phyloP scores from a whole-genome alignment of 768 basidiomycete genomes.

The Boletellus ananas region DNA sequence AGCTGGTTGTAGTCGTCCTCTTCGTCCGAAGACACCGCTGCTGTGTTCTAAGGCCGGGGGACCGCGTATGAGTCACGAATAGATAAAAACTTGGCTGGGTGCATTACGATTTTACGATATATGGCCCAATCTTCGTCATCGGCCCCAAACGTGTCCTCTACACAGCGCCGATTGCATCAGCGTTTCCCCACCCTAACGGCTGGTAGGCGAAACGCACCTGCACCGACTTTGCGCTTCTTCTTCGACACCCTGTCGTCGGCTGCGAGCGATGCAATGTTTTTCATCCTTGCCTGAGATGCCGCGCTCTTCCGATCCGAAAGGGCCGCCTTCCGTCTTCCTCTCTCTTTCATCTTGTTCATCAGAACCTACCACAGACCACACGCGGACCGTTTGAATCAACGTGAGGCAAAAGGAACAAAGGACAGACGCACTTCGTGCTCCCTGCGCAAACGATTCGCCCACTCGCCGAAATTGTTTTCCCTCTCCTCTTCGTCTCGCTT shows the following conservation, averaged over 20 bases:
- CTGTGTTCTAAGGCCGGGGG: slow-evolving; percentile 50
- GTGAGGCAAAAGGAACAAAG: neutral
- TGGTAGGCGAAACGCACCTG: slow-evolving; percentile 48
- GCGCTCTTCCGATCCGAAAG: slow-evolving; percentile 90
- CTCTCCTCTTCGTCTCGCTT: slow-evolving; percentile 71
- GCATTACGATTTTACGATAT: slow-evolving; percentile 86
- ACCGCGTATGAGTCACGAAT: neutral
- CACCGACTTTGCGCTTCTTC: slow-evolving; percentile 79
- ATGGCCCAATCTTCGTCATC: slow-evolving; percentile 98
- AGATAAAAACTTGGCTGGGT: slow-evolving; percentile 14
- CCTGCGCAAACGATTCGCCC: slow-evolving; percentile 67
- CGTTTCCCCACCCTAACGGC: neutral
- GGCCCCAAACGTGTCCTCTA: slow-evolving; percentile 91
- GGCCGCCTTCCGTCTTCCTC: slow-evolving; percentile 74
- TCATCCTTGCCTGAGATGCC: slow-evolving; percentile 94
- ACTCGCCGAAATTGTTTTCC: slow-evolving; percentile 62
- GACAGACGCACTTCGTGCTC: slow-evolving; percentile 70
- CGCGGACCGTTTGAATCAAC: neutral
- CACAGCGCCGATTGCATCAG: slow-evolving; percentile 1
- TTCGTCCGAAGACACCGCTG: slow-evolving; percentile 77
- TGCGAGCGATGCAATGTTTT: slow-evolving; percentile 88
- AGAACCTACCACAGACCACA: slow-evolving; percentile 45
- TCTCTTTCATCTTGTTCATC: slow-evolving; percentile 82
- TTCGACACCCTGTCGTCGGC: slow-evolving; percentile 79
- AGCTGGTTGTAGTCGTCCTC: slow-evolving; percentile 79